These are phyloP conservation scores for Protoeuglena noctilucae DNA, from an alignment of 139 green algal genomes.

Conservation along the genomic window DNA sequence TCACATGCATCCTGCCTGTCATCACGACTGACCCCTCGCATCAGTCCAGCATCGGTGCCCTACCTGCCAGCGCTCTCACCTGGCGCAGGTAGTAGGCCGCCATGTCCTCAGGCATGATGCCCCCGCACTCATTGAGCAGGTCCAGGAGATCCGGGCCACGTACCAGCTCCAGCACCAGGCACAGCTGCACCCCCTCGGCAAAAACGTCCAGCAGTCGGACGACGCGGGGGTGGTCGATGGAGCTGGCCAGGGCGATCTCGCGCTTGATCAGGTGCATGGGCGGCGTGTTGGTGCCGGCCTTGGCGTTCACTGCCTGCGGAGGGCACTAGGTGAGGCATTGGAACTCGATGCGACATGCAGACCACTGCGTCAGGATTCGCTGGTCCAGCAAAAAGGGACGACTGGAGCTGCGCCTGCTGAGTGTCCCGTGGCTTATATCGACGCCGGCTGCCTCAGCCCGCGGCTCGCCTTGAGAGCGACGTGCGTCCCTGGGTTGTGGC, in stretches of 20 bases:
- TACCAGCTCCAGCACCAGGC: conserved; percentile 67
- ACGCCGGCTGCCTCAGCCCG: too few species aligned
- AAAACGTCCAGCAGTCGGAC: conserved; percentile 50
- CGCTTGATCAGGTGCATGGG: conserved; percentile 6
- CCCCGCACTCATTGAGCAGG: conserved; percentile 50
- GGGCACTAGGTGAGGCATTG: neutral
- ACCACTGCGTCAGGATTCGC: neutral
- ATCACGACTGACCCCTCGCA: conserved; percentile 14
- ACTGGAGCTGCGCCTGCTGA: too few species aligned
- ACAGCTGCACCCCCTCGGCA: conserved; percentile 16
- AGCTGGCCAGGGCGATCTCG: conserved; percentile 3
- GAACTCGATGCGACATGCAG: neutral
- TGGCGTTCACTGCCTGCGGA: conserved; percentile 18
- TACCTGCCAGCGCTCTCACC: too few species aligned
- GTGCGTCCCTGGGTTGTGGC: neutral
- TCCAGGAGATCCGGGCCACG: conserved; percentile 63
- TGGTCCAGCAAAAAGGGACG: neutral
- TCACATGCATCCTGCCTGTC: too few species aligned
- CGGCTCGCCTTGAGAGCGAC: conserved; percentile 26
- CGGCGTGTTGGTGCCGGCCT: conserved; percentile 10
- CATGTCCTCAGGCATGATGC: conserved; percentile 34
- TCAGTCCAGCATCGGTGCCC: conserved; percentile 24
- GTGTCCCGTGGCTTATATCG: too few species aligned
- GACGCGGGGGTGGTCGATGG: conserved; percentile 33
- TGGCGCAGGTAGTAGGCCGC: conserved; percentile 52